Base-by-base conservation (phyloP, 768 basidiomycete species). In the Hericium rajendrae region DNA sequence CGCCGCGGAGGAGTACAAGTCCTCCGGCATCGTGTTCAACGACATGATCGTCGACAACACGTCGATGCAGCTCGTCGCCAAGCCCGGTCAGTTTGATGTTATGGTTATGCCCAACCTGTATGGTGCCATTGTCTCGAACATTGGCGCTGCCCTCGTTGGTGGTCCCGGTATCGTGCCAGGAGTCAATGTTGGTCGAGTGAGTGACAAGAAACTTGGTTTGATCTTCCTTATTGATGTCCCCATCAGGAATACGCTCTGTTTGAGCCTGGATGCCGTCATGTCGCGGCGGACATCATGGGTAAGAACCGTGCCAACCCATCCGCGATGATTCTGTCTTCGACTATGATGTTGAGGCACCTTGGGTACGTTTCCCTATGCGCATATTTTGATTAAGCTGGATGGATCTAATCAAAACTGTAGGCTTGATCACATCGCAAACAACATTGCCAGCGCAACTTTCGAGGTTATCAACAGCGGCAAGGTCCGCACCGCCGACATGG, bases 1-100 rank as follows among this genome's bases (percentile, higher is more conserved):
- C 59, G 97, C 94, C 38, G 92, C 98, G 72, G 95, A 97, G 72
- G 95, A 97, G 70, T 99, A 98, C 81, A 89, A 84, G 73, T 86
- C 85, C 54, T 78, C 86, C 48, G 97, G 97, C 48, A 94, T 99
- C 67, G 82, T 83, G 64, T 91, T 79, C 69, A 95, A 97, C 67
- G 91, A 95, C 73, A 98, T 99, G 97, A 99, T 99, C 58, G 92
- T 98, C 58, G 94, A 98, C 74, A 98, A 98, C 78, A 95, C 94
- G 88, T 94, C 95, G 50, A 99, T 99, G 97, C 97, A 99, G 74
- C 86, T 99, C 63, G 97, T 99, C 60, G 91, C 94, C 37, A 89
- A 86, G 65, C 97, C 97, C 32, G 78, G 79, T 62, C 97, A 99
- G 71, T 99, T 99, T 68, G 97, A 99, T 68, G 95, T 98, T 60